Percentiles rank a stretch among this genome's conserved stretches.
phyloP scores from a whole-genome alignment of 805 yeast genomes.

The Priceomyces melissophilus region DNA sequence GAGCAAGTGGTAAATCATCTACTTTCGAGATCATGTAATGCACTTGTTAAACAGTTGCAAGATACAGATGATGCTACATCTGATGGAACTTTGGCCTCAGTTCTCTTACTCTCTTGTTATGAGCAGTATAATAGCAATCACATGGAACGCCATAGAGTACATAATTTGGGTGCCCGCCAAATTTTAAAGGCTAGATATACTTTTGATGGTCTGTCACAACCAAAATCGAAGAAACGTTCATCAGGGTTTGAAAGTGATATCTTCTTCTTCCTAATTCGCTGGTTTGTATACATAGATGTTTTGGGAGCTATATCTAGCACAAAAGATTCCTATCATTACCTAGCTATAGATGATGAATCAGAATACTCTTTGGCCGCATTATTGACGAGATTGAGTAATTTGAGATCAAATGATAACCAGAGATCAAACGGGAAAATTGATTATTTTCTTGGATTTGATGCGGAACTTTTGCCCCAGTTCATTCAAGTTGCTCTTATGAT shows the following conservation, averaged over 20 bases:
- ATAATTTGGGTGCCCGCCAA: conserved; percentile 64
- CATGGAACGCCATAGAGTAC: conserved; percentile 58
- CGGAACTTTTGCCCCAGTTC: conserved; percentile 55
- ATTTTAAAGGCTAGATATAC: conserved; percentile 47
- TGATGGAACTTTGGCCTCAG: conserved; percentile 64
- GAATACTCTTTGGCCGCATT: conserved; percentile 14
- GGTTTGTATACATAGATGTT: conserved; percentile 69
- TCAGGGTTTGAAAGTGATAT: conserved; percentile 35
- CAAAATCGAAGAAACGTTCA: conserved; percentile 1
- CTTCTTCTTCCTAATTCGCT: conserved; percentile 55
- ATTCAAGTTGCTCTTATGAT: conserved; percentile 44
- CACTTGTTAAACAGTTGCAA: conserved; percentile 47
- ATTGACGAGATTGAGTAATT: conserved; percentile 15
- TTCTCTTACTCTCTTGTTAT: conserved; percentile 55
- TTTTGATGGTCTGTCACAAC: conserved; percentile 14
- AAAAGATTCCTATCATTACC: conserved; percentile 28
- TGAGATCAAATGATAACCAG: conserved; percentile 1
- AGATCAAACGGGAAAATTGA: conserved; percentile 48
- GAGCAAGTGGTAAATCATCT: conserved; percentile 48
- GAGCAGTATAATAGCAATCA: conserved; percentile 45
- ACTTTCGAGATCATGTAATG: conserved; percentile 56
- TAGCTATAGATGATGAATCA: conserved; percentile 17
- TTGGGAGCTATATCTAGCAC: conserved; percentile 62
- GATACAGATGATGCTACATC: conserved; percentile 53
- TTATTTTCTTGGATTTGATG: conserved; percentile 63